Evolutionary conservation across 108 stramenopile genomes (phyloP), one percentile per base, ranked within the genome.

Genomic region (Skeletonema marinoi): DNA sequence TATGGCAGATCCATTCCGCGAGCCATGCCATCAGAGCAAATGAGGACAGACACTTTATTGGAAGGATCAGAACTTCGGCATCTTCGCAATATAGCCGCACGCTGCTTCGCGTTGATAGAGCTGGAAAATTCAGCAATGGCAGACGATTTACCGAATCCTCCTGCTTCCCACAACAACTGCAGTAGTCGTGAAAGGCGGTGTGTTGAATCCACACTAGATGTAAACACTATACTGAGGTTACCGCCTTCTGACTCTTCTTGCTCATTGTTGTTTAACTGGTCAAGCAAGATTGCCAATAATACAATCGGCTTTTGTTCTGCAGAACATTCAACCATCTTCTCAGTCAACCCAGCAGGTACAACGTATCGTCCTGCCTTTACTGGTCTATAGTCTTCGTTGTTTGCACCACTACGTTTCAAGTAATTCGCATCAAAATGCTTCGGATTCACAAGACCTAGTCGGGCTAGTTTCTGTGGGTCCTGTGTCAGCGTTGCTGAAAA

Each of bases 401-500:
- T 44, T 33, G 12, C 9, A 12, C 4, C 17, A 38, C 65, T 21
- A 42, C 66, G 63, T n/a, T 66, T 86, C 61, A 92, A 76, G 58
- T 82, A 83, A 77, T 90, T 90, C 1, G 93, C 94, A 68, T 91
- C 90, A 77, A 89, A 97, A 36, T 95, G 83, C 64, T 96, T 91
- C 8, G 98, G 96, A 84, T 97, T 92, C 17, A 86, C 77, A 31
- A 98, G 82, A 32, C 87, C 89, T 13, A 97, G 86, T 21, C 92
- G 59, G 4, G 96, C 92, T 35, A 98, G 88, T 70, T 98, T 98
- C 78, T 94, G 96, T 11, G 98, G 98, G 89, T 98, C 96, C 51
- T 88, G 91, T 31, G 98, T 97, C 68, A 98, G 68, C 1, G 98
- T 98, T 12, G 98, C 96, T 33, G 96, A 97, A 68, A 96, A 97